Percentiles rank a stretch among this genome's conserved stretches.
These are phyloP conservation scores for Blastocystis sp. DNA, from an alignment of 352 stramenopile genomes.

Conservation along the genomic window DNA sequence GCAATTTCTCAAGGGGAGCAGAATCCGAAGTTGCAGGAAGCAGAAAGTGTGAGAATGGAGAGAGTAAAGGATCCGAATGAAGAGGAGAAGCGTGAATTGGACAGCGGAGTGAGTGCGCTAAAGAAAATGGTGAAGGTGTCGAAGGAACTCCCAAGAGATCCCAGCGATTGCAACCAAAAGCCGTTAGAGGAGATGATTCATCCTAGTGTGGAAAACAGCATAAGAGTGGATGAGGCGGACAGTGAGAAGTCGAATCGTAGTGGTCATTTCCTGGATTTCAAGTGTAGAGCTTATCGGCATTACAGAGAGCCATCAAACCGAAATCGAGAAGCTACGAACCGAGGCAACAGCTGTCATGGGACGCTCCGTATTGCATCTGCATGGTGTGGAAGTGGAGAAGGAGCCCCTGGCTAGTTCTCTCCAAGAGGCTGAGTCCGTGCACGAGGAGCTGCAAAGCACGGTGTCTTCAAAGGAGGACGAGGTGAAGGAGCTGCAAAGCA, in stretches of 20 bases:
- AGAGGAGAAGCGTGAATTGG: constrained; percentile 29
- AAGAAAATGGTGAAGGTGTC: not conserved
- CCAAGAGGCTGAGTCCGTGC: no score
- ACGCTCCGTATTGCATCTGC: no score
- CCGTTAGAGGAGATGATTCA: constrained; percentile 8
- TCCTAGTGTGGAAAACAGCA: no score
- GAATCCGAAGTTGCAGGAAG: not conserved
- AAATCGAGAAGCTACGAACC: not conserved
- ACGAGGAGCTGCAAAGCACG: not conserved
- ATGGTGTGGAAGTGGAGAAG: no score
- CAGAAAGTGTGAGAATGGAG: constrained; percentile 34
- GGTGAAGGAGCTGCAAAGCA: not conserved
- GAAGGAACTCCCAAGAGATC: not conserved
- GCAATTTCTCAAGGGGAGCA: not conserved
- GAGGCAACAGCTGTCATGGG: no score
- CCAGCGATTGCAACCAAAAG: constrained; percentile 35
- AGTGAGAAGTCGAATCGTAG: not conserved
- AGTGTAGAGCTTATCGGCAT: not conserved
- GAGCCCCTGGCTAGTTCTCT: no score
- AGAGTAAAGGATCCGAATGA: not conserved
- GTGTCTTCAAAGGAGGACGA: not conserved
- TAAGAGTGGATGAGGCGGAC: not conserved
- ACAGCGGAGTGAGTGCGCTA: not conserved
- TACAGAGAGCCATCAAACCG: not conserved
- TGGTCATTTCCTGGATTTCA: not conserved